Conservation (phyloP, 2,329 filamentous ascomycete species). For the Ceratocystis cacaofunesta region DNA sequence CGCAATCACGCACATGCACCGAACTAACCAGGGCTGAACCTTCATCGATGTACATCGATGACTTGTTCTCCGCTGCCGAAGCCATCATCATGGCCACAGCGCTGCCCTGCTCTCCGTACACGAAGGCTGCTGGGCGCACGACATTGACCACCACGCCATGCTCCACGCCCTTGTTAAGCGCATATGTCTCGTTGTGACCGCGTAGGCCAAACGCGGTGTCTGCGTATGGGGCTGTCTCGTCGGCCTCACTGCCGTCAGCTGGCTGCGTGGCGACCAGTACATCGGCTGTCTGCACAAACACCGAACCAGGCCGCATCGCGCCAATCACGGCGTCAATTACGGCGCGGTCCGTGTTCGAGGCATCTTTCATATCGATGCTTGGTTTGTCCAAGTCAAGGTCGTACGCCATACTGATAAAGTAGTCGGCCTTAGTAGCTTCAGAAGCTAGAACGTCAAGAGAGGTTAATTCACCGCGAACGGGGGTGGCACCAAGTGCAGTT, state of each 20-base stretch:
- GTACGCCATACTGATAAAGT: conserved; percentile 31
- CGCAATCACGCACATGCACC: conserved; percentile 32
- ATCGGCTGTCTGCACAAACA: conserved; percentile 26
- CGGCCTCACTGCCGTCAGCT: conserved; percentile 23
- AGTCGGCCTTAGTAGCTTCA: conserved; percentile 27
- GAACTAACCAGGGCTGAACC: conserved; percentile 22
- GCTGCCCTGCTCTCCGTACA: conserved; percentile 30
- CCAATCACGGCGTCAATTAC: conserved; percentile 27
- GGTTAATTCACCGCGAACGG: conserved; percentile 28
- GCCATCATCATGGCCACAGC: conserved; percentile 25
- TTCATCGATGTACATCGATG: conserved; percentile 22
- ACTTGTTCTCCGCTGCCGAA: conserved; percentile 22
- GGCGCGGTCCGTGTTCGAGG: conserved; percentile 23
- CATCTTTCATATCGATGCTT: conserved; percentile 21
- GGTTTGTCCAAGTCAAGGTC: conserved; percentile 23
- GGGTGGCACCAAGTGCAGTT: conserved; percentile 25
- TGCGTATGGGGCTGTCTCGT: conserved; percentile 19
- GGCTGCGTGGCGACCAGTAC: conserved; percentile 20
- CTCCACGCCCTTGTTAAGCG: conserved; percentile 20
- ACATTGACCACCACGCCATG: conserved; percentile 25
- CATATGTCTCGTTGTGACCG: conserved; percentile 23
- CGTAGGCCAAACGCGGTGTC: conserved; percentile 21
- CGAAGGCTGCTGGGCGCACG: conserved; percentile 30
- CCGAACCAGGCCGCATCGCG: conserved; percentile 24
- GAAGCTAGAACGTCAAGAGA: conserved; percentile 26